These are phyloP conservation scores for Arabidopsis suecica DNA, from an alignment of 345 rosid genomes.

Conservation along the genomic window DNA sequence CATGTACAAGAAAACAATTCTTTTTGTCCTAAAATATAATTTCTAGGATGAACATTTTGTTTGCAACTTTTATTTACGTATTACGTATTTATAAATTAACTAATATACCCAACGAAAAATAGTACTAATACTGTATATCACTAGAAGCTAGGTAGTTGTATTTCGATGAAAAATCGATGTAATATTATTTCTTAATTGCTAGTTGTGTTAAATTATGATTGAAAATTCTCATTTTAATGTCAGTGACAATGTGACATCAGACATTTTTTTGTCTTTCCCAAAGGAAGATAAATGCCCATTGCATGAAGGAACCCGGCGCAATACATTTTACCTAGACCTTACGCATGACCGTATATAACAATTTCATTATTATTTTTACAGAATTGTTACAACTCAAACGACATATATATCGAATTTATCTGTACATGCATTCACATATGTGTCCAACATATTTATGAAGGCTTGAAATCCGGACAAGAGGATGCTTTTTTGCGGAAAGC, in stretches of 20 bases:
- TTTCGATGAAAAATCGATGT: not conserved
- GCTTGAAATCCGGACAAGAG: conserved; percentile 43
- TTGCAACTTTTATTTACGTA: not conserved
- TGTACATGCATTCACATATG: not conserved
- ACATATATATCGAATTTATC: not conserved
- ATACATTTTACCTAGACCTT: conserved; percentile 23
- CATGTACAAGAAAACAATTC: not conserved
- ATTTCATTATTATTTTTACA: not conserved
- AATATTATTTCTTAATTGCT: not conserved
- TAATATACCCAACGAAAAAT: not conserved
- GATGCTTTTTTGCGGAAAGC: conserved; percentile 38
- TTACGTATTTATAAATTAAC: not conserved
- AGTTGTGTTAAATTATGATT: not conserved
- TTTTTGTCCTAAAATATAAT: not conserved
- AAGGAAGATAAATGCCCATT: not conserved
- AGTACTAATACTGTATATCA: not conserved
- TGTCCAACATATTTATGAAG: conserved; percentile 23
- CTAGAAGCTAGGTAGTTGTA: not conserved
- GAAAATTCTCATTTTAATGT: not conserved
- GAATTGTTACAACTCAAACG: not conserved
- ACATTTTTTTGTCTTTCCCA: not conserved
- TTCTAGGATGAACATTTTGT: not conserved
- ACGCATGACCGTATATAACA: conserved; percentile 11
- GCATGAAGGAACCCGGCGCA: conserved; percentile 9
- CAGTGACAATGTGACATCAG: not conserved